Base-by-base conservation (phyloP, 768 basidiomycete genomes). In the Lyophyllum atratum region DNA sequence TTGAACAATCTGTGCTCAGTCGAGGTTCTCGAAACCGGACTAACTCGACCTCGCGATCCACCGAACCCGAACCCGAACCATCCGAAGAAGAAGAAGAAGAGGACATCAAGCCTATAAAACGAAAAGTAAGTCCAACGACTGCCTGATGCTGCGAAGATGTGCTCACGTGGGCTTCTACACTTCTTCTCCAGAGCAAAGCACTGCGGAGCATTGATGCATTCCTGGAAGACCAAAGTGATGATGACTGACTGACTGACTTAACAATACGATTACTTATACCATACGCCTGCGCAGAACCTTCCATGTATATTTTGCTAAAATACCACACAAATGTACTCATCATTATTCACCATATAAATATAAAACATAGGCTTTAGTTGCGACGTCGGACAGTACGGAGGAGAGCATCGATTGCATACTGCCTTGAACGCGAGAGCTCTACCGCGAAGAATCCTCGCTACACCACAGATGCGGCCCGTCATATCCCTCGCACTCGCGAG, bases 141-240 rank as follows among this genome's bases (percentile, higher is more conserved):
- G 42, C 39, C 28, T 0, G n/a, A 46, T 51, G 51, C 19, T 21
- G 52, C 28, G 19, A 49, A 43, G 45, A 9, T 14, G 11, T 33
- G 43, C 47, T 52, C 50, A 22, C 44, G 12, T 50, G 40, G 19
- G 43, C 12, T 43, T 22, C 49, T 14, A 7, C 14, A 17, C 17
- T 14, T 15, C 14, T n/a, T 83, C 82, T 19, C 42, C 43, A 65
- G 61, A 42, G 53, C 22, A 54, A 55, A 33, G 60, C 56, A 15
- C 75, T 80, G 19, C 74, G 76, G 55, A 88, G 84, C 56, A 90
- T 92, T 49, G 82, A 81, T 76, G 87, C 85, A 5, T 92, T 92
- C 68, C 72, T 92, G 57, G 78, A 73, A 37, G 86, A 89, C 63
- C 87, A 91, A 64, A 90, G 88, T 62, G 87, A 87, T 34, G 80